Conservation (phyloP, 1,139 yeast species). For the Tardiomyces digboiensis region DNA sequence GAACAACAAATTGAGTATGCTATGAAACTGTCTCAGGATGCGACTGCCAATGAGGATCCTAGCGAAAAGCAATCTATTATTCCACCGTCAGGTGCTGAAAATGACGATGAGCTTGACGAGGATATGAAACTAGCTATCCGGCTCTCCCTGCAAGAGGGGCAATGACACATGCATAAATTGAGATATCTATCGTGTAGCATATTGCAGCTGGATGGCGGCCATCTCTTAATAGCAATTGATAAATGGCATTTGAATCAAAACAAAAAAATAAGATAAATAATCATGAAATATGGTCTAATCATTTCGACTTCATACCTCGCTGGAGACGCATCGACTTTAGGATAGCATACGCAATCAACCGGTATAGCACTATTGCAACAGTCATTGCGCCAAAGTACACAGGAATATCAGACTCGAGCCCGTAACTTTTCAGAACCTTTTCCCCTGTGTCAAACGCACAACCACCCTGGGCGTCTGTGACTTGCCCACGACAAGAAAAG, state of each 20-base stretch:
- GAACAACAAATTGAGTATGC: conserved; percentile 29
- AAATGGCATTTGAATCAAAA: too few relatives aligned
- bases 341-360: conserved; percentile 27
- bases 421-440: conserved; percentile 38
- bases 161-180: too few relatives aligned
- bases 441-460: conserved; percentile 42
- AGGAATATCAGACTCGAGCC: conserved; percentile 28
- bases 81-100: conserved; percentile 6
- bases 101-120: conserved; percentile 14
- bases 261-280: too few relatives aligned
- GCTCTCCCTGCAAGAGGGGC: conserved; percentile 12
- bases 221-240: too few relatives aligned
- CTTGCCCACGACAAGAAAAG: conserved; percentile 35
- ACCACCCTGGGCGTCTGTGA: conserved; percentile 17
- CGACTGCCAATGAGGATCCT: conserved; percentile 9
- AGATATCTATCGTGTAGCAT: too few relatives aligned
- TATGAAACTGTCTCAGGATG: conserved; percentile 29
- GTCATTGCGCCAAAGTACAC: conserved; percentile 27
- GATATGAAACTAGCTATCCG: conserved; percentile 12
- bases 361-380: conserved; percentile 27
- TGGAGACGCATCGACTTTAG: conserved; percentile 19
- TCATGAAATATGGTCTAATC: background rate
- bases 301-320: conserved; percentile 13
- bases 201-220: too few relatives aligned
- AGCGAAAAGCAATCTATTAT: background rate